Percentiles rank a stretch among this genome's conserved stretches.
Conservation (phyloP, 768 basidiomycete species). For the Clitopilus hobsonii region DNA sequence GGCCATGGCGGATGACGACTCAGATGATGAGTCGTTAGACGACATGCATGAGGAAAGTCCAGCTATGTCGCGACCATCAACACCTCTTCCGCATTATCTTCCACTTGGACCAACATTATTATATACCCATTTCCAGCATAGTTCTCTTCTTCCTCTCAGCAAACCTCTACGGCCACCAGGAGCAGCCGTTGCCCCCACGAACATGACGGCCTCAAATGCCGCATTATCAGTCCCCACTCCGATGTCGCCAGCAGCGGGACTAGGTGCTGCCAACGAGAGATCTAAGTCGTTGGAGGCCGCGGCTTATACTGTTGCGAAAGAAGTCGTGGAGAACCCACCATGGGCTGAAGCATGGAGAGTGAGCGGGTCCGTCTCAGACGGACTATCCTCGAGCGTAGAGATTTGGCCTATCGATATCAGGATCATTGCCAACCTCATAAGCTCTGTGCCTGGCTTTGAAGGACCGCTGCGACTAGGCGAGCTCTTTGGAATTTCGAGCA, state of each 20-base stretch:
- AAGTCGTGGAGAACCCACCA: conserved; percentile 68
- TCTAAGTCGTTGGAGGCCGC: conserved; percentile 65
- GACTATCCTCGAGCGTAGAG: conserved; percentile 19
- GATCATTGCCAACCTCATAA: conserved; percentile 37
- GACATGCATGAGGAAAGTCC: conserved; percentile 33
- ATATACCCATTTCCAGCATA: conserved; percentile 64
- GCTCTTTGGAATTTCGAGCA: conserved; percentile 38
- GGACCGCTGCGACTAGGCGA: conserved; percentile 37
- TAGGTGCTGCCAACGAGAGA: conserved; percentile 62
- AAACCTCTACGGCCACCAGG: conserved; percentile 57
- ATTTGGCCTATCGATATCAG: conserved; percentile 60
- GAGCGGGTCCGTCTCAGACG: conserved; percentile 16
- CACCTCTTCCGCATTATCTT: conserved; percentile 68
- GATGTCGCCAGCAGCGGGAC: conserved; percentile 72
- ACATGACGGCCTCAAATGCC: conserved; percentile 31
- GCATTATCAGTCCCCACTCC: conserved; percentile 65
- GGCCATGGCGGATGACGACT: conserved; percentile 23
- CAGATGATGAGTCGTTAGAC: conserved; percentile 29
- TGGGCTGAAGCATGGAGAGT: conserved; percentile 69
- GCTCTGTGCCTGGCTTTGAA: conserved; percentile 29
- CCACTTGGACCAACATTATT: conserved; percentile 68
- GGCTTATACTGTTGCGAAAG: conserved; percentile 56
- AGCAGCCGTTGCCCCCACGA: conserved; percentile 41
- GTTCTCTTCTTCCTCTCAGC: conserved; percentile 56
- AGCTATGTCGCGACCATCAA: conserved; percentile 49